A percentile compares a stretch with the other conserved stretches of the same genome.
Evolutionary conservation across 1,139 yeast genomes (phyloP).

Genomic region (Pneumocystis jirovecii): DNA sequence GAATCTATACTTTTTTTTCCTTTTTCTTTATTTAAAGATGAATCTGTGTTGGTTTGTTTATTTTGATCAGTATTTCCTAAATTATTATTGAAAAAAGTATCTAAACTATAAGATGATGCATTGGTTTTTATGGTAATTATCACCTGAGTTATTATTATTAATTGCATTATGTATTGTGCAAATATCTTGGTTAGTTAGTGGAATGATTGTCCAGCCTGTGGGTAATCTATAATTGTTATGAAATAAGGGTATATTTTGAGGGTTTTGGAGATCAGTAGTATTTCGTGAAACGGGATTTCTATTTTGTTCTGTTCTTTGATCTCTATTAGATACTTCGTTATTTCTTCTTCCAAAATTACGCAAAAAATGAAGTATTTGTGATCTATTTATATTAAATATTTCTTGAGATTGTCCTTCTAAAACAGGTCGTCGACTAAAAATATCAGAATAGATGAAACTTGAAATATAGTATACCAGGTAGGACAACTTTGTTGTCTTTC

Average conservation of each 20-base stretch:
- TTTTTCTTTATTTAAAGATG: not conserved
- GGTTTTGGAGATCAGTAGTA: not conserved
- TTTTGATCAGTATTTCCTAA: not conserved
- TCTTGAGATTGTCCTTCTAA: conserved; percentile 13
- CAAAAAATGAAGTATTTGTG: not conserved
- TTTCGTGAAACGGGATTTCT: not conserved
- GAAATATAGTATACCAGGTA: conserved; percentile 2
- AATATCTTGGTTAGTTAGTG: not conserved
- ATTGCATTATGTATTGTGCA: not conserved
- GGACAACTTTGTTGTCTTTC: conserved; percentile 89
- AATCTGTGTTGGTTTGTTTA: not conserved
- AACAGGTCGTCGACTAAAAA: conserved; percentile 44
- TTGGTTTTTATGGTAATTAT: not conserved
- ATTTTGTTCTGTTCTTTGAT: not conserved
- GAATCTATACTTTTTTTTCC: not conserved
- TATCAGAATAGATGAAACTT: conserved; percentile 33
- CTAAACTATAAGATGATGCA: not conserved
- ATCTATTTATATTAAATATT: not conserved
- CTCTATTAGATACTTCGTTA: not conserved
- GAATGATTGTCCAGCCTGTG: not conserved
- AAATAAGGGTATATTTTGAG: not conserved
- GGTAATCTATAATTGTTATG: not conserved
- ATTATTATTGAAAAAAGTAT: not conserved
- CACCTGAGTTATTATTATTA: not conserved
- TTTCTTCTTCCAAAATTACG: not conserved